Evolutionary conservation across 2,329 filamentous ascomycete species (phyloP).

Genomic region (Trichoderma koningii): DNA sequence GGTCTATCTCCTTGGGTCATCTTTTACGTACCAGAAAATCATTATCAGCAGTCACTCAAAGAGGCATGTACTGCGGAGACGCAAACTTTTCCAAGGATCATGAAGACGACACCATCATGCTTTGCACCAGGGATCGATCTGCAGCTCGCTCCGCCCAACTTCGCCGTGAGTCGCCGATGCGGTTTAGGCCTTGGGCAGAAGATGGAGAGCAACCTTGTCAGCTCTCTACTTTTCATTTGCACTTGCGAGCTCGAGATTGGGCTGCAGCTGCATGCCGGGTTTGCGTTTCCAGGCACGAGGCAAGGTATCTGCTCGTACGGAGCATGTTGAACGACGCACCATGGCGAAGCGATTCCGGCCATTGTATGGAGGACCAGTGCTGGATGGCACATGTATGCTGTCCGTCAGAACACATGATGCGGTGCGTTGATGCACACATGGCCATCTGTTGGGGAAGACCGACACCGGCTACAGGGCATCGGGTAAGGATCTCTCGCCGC

Average conservation of each 20-base stretch:
- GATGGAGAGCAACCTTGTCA: conserved; percentile 10
- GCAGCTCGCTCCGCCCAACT: neutral
- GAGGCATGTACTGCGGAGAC: neutral
- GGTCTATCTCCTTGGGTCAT: neutral
- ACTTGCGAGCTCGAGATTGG: neutral
- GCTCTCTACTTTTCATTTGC: neutral
- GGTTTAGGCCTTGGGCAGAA: neutral
- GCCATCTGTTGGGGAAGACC: neutral
- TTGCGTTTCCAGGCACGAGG: neutral
- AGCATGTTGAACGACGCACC: neutral
- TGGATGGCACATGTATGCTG: neutral
- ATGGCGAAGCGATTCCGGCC: neutral
- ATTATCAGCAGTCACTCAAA: neutral
- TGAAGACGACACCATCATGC: conserved; percentile 9
- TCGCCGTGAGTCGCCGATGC: conserved; percentile 4
- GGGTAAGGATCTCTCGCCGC: conserved; percentile 1
- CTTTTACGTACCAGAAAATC: neutral
- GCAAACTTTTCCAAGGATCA: neutral
- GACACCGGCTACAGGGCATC: conserved; percentile 13
- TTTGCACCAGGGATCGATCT: conserved; percentile 2
- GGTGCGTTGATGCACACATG: conserved; percentile 4
- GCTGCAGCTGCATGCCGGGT: conserved; percentile 16
- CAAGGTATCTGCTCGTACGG: conserved; percentile 1
- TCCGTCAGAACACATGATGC: neutral
- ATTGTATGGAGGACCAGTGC: no score